Evolutionary conservation across 257 asterid genomes (phyloP).

Genomic region (Scutellaria minor): DNA sequence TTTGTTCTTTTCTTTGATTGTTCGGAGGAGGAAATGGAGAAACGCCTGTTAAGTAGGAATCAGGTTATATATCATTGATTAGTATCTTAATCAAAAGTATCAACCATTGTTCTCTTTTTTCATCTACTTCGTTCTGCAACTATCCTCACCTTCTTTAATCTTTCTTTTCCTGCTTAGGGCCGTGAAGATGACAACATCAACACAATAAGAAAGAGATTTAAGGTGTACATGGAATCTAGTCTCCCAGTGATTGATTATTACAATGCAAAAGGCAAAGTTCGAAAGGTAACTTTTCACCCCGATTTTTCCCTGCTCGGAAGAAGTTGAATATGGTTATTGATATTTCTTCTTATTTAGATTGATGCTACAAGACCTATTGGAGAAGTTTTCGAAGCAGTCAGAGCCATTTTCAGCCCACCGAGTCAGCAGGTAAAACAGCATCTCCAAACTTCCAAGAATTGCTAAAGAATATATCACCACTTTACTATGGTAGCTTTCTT

Average conservation of each 20-base stretch:
- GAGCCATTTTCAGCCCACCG: constrained; percentile 60
- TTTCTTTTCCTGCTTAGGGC: constrained; percentile 45
- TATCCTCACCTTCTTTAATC: constrained; percentile 2
- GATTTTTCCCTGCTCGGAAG: background rate
- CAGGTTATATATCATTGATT: constrained; percentile 43
- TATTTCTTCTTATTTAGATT: constrained; percentile 51
- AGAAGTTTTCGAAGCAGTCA: constrained; percentile 82
- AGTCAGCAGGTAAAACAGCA: constrained; percentile 50
- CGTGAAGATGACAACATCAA: constrained; percentile 68
- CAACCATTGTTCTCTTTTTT: constrained; percentile 1
- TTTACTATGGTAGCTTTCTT: background rate
- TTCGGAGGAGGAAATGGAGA: constrained; percentile 70
- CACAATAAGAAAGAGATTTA: constrained; percentile 61
- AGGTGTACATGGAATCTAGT: constrained; percentile 63
- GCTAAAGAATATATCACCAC: background rate
- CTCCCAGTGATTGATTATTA: constrained; percentile 67
- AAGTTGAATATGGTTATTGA: constrained; percentile 4
- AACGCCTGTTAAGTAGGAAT: constrained; percentile 59
- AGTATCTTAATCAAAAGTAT: constrained; percentile 43
- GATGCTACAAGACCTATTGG: constrained; percentile 70
- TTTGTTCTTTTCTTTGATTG: constrained; percentile 70
- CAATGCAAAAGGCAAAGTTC: constrained; percentile 74
- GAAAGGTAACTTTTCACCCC: constrained; percentile 55
- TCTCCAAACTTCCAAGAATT: background rate
- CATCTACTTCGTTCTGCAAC: background rate